Percentiles rank a stretch among this genome's conserved stretches.
Conservation (phyloP, 805 yeast species). For the Ogataea angusta region DNA sequence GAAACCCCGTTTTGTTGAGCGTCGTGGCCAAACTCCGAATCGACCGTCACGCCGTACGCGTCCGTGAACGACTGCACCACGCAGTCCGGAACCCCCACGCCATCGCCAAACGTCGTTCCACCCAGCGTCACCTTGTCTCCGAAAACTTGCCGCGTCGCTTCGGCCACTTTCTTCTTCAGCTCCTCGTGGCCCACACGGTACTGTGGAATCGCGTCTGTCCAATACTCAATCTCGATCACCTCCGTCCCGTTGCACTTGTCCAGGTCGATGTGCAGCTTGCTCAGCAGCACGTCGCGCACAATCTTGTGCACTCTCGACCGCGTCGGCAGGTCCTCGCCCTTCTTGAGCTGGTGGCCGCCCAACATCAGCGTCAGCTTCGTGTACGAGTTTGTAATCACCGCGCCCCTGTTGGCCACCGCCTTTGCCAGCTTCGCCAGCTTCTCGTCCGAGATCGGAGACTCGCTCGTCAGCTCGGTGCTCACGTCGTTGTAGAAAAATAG, state of each 20-base stretch:
- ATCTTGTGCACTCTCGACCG: slow-evolving; percentile 22
- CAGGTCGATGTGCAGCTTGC: slow-evolving; percentile 21
- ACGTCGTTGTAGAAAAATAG: slow-evolving; percentile 24
- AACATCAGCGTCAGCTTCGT: slow-evolving; percentile 85
- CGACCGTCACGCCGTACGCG: slow-evolving; percentile 38
- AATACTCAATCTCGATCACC: slow-evolving; percentile 38
- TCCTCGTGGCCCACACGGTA: slow-evolving; percentile 66
- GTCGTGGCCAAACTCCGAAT: slow-evolving; percentile 1
- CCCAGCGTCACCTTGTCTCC: slow-evolving; percentile 52
- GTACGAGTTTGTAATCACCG: slow-evolving; percentile 35
- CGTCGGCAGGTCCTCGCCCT: slow-evolving; percentile 20
- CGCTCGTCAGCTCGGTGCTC: slow-evolving; percentile 8
- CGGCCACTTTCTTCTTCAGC: slow-evolving; percentile 35
- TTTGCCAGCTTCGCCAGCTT: slow-evolving; percentile 16
- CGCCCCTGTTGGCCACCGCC: slow-evolving; percentile 18
- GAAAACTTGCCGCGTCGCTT: slow-evolving; percentile 34
- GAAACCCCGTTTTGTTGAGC: slow-evolving; percentile 4
- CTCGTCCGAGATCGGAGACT: background rate
- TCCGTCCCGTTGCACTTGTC: slow-evolving; percentile 13
- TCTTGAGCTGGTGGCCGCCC: slow-evolving; percentile 55
- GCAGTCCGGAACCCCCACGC: slow-evolving; percentile 90
- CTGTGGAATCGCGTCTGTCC: slow-evolving; percentile 72
- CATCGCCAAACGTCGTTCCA: slow-evolving; percentile 77
- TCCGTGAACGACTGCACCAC: slow-evolving; percentile 59
- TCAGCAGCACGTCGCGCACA: slow-evolving; percentile 21